Percentiles rank a stretch among this genome's conserved stretches.
These are phyloP conservation scores for Rubroboletus satanas DNA, from an alignment of 768 basidiomycete species.

Conservation along the genomic window DNA sequence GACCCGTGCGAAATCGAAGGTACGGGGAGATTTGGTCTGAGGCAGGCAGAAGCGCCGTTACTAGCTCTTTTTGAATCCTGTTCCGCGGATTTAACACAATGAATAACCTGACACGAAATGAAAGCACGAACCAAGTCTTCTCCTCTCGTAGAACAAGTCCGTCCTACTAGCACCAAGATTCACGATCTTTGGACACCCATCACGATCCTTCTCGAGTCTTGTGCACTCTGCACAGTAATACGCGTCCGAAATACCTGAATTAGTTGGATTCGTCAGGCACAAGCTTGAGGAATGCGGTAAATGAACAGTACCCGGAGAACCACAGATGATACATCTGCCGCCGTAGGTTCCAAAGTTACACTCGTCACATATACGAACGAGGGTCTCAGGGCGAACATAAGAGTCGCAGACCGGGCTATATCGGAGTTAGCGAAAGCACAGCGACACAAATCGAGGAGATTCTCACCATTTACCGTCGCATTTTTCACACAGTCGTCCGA, in stretches of 20 bases:
- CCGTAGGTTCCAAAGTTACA: slow-evolving; percentile 99
- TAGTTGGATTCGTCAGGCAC: neutral
- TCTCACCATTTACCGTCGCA: slow-evolving; percentile 98
- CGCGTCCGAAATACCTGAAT: slow-evolving; percentile 91
- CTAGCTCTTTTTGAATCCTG: slow-evolving; percentile 35
- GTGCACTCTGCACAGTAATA: slow-evolving; percentile 99
- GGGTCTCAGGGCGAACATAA: slow-evolving; percentile 96
- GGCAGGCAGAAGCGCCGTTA: neutral
- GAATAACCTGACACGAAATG: neutral
- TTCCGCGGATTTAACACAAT: neutral
- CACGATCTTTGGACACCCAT: slow-evolving; percentile 98
- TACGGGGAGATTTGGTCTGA: neutral
- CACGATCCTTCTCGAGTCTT: slow-evolving; percentile 93
- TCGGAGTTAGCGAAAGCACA: neutral
- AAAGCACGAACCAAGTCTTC: slow-evolving; percentile 62
- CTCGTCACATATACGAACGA: slow-evolving; percentile 98
- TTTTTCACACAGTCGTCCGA: slow-evolving; percentile 97
- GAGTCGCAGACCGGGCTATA: slow-evolving; percentile 95
- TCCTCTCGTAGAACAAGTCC: slow-evolving; percentile 87
- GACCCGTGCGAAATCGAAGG: neutral
- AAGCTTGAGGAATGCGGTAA: neutral
- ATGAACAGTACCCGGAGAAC: slow-evolving; percentile 72
- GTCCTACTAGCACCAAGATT: slow-evolving; percentile 94
- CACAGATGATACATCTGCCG: slow-evolving; percentile 96
- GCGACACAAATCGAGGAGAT: neutral